A percentile compares a stretch with the other conserved stretches of the same genome.
phyloP scores from a whole-genome alignment of 202 grass and related monocot genomes.

The Carex arenaria region DNA sequence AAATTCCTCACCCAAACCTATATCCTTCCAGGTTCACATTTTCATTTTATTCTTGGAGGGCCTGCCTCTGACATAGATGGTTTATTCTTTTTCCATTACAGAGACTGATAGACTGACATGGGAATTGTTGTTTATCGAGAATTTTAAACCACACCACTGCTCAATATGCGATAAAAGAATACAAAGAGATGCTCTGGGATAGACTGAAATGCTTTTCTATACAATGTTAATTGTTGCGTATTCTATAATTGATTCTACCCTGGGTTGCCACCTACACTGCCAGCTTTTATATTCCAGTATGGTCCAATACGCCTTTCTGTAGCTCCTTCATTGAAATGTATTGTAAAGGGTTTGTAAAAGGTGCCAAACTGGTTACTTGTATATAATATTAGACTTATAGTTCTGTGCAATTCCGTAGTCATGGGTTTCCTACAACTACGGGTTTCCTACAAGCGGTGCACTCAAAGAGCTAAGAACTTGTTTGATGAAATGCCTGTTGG shows the following conservation, averaged over 20 bases:
- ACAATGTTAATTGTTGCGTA: neutral
- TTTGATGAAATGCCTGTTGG: slow-evolving; percentile 36
- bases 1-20: neutral
- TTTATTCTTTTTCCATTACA: neutral
- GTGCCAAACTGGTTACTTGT: neutral
- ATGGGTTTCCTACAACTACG: neutral
- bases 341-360: neutral
- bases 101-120: neutral
- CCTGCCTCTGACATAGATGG: neutral
- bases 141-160: neutral
- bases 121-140: neutral
- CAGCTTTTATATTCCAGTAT: neutral
- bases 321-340: neutral
- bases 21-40: neutral
- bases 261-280: neutral
- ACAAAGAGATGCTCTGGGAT: no score
- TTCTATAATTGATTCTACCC: neutral
- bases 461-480: slow-evolving; percentile 29
- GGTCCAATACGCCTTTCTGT: neutral
- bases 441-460: neutral
- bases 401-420: neutral
- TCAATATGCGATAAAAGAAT: neutral
- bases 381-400: neutral
- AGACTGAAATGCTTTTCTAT: neutral
- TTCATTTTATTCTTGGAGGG: neutral